Conservation (phyloP, 192 early-diverging fungal species). For the Glomus cerebriforme region DNA sequence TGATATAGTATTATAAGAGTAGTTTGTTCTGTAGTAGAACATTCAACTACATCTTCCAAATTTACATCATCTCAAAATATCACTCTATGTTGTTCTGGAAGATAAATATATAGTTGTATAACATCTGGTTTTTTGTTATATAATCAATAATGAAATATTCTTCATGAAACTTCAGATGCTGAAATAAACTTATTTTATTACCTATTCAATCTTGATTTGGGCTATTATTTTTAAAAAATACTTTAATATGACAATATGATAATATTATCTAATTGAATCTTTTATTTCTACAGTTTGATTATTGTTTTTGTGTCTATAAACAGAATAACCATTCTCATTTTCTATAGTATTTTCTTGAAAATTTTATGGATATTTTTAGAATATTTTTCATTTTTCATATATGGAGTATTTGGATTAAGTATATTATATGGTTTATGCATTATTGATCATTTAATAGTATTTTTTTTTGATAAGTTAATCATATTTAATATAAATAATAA, state of each 20-base stretch:
- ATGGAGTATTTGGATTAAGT: conserved; percentile 21
- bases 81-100: no score
- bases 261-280: conserved; percentile 34
- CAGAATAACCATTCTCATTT: conserved; percentile 36
- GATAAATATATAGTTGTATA: no score
- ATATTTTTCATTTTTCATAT: conserved; percentile 35
- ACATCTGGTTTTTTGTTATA: not conserved
- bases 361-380: conserved; percentile 30
- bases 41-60: no score
- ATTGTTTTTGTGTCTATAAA: conserved; percentile 10
- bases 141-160: conserved; percentile 34
- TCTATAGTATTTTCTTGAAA: conserved; percentile 21
- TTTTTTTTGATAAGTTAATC: no score
- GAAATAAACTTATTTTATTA: conserved; percentile 5
- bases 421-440: conserved; percentile 39
- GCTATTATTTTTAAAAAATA: not conserved
- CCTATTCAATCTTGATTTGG: not conserved
- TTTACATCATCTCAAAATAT: no score
- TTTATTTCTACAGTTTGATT: not conserved
- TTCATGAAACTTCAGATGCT: conserved; percentile 34
- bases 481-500: no score
- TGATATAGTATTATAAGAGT: no score
- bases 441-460: conserved; percentile 31
- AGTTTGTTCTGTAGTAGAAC: no score
- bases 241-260: not conserved